Evolutionary conservation across 192 early-diverging fungal genomes (phyloP), one percentile per base, ranked within the genome.

Genomic region (Rhizoclosmatium sp.): DNA sequence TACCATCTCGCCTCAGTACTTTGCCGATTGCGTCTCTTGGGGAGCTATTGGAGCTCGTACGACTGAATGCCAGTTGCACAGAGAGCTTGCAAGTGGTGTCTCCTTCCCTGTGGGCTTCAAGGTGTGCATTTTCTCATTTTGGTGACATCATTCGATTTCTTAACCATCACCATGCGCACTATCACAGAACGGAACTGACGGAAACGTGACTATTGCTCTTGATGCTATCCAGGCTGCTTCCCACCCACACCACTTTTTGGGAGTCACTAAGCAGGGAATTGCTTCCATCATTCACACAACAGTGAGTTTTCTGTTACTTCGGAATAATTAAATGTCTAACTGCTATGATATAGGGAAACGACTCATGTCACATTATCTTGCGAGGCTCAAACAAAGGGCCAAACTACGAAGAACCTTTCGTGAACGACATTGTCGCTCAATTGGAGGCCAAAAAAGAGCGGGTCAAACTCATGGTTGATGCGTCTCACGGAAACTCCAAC

Each of bases 51-150:
- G 97, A 45, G 97, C 97, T 31, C 89, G 97, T 58, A 99, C 97
- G 2, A 99, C 97, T 19, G 96, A 97, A 81, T 95, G 93, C 69
- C 97, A 99, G 81, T 85, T 97, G 41, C 96, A 99, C 82, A 91
- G 97, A 64, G 97, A 99, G 81, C 88, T 99, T 48, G 94, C 97
- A 3, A 95, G 94, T 2, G 97, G 97, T 10, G 90, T 95, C 16
- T 96, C 95, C 59, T 95, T 97, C 90, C 96, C 97, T 7, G 92
- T 99, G n/a, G 97, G 97, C 0, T 98, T 99, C 92, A 99, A 99
- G 87, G 76, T 77, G 14, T 9, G 1, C 16, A 66, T 59, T n/a
- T 39, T 67, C 51, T 54, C 54, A 10, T 41, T 7, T 58, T 47
- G 60, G 7, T 80, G 1, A 45, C 60, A 41, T 46, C 40, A 44